Base-by-base conservation (phyloP, 1,284 basidiomycete genomes). In the Coniferiporia weirii region DNA sequence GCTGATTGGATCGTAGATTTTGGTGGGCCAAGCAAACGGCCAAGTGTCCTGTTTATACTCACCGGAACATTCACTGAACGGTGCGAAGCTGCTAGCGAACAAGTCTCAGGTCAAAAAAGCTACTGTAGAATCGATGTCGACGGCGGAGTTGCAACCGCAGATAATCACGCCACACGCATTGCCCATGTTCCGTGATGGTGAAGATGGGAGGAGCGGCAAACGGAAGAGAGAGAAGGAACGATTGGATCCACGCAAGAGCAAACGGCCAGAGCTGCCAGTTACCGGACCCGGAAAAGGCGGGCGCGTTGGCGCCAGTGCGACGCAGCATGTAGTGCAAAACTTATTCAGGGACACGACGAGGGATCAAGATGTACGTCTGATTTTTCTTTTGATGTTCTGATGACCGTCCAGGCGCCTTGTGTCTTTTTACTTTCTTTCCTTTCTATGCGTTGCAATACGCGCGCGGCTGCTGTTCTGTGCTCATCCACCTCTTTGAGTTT, bases 301-400 rank as follows among this genome's bases (percentile, higher is more conserved):
- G 50, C 78, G 96, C 34, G 91, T 99, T 49, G 97, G 97, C 22
- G 91, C 93, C 40, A 94, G 91, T 73, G 96, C 94, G 4, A 98
- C 91, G 50, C 93, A 97, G 66, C 92, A 96, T 68, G 84, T 98
- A 63, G 94, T 99, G 47, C 93, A 97, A 74, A 90, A 91, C 66
- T 76, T 99, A 70, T 93, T 95, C 57, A 82, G 90, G 69, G 91
- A 95, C 70, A 91, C 86, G 63, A 91, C 89, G 47, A 76, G 92
- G 67, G 91, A 92, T 75, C 87, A 95, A 75, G 95, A 98, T 75
- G 94, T 96, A 76, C 81, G 94, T 91, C 60, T 44, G 67, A 59
- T 62, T 45, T 62, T 54, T 48, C 53, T 63, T 57, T 44, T 56
- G 66, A 47, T 62, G 64, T 59, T 55, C 55, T 62, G 67, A 54